These are phyloP conservation scores for Phytophthora fragariaefolia DNA, from an alignment of 352 stramenopile species.

Conservation along the genomic window DNA sequence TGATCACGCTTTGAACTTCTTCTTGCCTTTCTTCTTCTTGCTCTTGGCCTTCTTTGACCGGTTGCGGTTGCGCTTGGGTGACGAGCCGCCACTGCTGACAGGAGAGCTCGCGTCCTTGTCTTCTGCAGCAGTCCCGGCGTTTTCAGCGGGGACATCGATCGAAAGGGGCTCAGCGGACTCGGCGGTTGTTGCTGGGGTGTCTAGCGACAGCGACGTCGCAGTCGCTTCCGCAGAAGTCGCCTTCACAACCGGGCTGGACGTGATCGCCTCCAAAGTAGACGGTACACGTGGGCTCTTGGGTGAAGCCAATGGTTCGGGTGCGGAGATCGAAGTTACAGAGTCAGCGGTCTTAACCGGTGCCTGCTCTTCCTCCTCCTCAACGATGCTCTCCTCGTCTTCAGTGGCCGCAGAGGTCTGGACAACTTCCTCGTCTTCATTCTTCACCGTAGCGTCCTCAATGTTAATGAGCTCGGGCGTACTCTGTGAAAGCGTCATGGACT, in stretches of 20 bases:
- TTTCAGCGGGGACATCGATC: slow-evolving; percentile 30
- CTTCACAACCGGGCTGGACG: slow-evolving; percentile 28
- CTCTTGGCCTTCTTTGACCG: slow-evolving; percentile 62
- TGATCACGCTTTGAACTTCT: slow-evolving; percentile 41
- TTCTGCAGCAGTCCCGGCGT: slow-evolving; percentile 21
- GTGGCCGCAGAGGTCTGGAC: slow-evolving; percentile 21
- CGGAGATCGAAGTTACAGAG: slow-evolving; percentile 7
- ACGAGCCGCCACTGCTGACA: slow-evolving; percentile 26
- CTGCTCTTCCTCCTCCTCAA: slow-evolving; percentile 25
- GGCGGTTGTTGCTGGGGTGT: slow-evolving; percentile 14
- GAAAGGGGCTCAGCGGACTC: slow-evolving; percentile 26
- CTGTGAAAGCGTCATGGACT: slow-evolving; percentile 43
- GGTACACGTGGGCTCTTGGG: slow-evolving; percentile 16
- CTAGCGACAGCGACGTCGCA: slow-evolving; percentile 21
- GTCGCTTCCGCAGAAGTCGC: slow-evolving; percentile 17
- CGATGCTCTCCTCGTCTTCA: slow-evolving; percentile 30
- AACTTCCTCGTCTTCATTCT: slow-evolving; percentile 22
- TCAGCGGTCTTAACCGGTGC: slow-evolving; percentile 3
- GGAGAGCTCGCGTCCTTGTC: slow-evolving; percentile 36
- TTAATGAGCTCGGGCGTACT: slow-evolving; percentile 39
- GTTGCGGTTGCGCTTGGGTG: slow-evolving; percentile 34
- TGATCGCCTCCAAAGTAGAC: slow-evolving; percentile 25
- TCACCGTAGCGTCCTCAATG: slow-evolving; percentile 31
- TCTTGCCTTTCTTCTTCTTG: slow-evolving; percentile 68
- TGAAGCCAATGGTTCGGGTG: slow-evolving; percentile 18